Conservation (phyloP, 2,329 filamentous ascomycete species). For the Pseudopyrenochaeta lycopersici region DNA sequence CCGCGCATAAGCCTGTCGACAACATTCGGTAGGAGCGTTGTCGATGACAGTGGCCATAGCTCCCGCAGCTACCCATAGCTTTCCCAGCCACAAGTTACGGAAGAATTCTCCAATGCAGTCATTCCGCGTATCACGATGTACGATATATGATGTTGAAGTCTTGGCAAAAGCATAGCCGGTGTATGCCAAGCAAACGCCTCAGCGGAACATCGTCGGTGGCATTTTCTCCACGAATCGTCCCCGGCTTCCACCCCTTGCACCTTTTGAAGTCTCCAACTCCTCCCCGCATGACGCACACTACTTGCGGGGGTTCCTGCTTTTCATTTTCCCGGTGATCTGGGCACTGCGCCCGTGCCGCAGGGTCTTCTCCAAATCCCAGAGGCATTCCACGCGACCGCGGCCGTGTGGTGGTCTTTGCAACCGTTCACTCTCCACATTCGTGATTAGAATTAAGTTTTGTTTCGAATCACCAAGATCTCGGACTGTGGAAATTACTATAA, state of each 20-base stretch:
- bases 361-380: background rate
- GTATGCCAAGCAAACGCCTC: conserved; percentile 18
- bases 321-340: background rate
- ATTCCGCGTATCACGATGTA: conserved; percentile 24
- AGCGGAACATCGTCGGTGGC: conserved; percentile 3
- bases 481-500: too few species aligned
- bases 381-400: background rate
- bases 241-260: conserved; percentile 6
- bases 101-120: conserved; percentile 6
- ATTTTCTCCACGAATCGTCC: conserved; percentile 24
- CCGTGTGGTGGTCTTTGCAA: background rate
- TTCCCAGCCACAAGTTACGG: conserved; percentile 3
- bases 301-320: conserved; percentile 5
- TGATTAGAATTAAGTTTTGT: too few species aligned
- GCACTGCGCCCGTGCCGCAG: background rate
- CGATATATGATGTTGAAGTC: background rate
- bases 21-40: conserved; percentile 5
- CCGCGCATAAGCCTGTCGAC: background rate
- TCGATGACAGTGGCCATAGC: conserved; percentile 1
- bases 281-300: background rate
- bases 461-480: too few species aligned
- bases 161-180: conserved; percentile 16
- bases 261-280: background rate
- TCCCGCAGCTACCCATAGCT: background rate
- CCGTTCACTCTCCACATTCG: too few species aligned